Percentiles rank a stretch among this genome's conserved stretches.
Evolutionary conservation across 139 green algal species (phyloP).

Genomic region (Coelastrella sp.): DNA sequence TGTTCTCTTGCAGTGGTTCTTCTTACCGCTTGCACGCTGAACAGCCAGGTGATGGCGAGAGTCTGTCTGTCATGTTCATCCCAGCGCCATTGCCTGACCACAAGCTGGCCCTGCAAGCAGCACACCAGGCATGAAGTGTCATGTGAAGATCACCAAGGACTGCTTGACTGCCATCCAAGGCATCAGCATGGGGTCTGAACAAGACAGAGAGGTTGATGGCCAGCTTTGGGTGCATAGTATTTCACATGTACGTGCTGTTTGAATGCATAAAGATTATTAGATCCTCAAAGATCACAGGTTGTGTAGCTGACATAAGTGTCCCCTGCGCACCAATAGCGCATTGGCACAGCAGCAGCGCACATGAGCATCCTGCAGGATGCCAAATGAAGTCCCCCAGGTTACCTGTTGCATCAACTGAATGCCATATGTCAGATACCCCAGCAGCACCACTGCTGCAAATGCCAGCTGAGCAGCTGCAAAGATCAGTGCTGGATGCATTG

Average conservation of each 20-base stretch:
- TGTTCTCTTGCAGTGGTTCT: background rate
- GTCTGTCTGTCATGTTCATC: conserved; percentile 45
- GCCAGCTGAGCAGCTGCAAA: conserved; percentile 76
- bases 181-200: background rate
- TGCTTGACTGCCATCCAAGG: background rate
- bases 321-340: background rate
- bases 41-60: conserved; percentile 46
- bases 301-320: background rate
- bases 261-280: background rate
- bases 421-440: conserved; percentile 58
- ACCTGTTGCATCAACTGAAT: conserved; percentile 11
- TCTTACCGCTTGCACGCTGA: conserved; percentile 61
- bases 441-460: conserved; percentile 57
- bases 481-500: conserved; percentile 55
- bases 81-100: conserved; percentile 24
- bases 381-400: background rate
- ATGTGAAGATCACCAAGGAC: background rate
- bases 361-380: background rate
- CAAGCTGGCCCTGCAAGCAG: background rate
- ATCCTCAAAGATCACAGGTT: background rate
- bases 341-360: background rate
- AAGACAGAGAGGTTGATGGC: background rate
- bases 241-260: background rate
- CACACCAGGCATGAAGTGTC: background rate
- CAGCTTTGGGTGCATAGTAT: background rate